These are phyloP conservation scores for Talaromyces thailandensis DNA, from an alignment of 495 filamentous ascomycete genomes.

Conservation along the genomic window DNA sequence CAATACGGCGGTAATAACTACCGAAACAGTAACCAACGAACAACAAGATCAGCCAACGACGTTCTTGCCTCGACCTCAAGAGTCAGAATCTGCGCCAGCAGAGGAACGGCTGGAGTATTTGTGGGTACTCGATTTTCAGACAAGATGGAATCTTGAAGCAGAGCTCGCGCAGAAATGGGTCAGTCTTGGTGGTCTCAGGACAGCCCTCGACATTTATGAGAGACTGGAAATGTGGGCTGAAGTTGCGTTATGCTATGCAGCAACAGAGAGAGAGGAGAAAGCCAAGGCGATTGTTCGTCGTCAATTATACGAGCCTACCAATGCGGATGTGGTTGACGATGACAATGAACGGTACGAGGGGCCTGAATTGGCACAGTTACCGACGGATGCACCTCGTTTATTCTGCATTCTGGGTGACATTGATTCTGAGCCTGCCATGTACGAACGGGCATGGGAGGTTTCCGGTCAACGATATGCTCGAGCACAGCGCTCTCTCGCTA, in stretches of 20 bases:
- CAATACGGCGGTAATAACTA: slow-evolving; percentile 18
- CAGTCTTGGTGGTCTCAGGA: slow-evolving; percentile 72
- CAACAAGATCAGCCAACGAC: slow-evolving; percentile 40
- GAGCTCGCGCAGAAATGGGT: slow-evolving; percentile 91
- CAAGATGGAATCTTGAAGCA: slow-evolving; percentile 86
- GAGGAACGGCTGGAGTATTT: slow-evolving; percentile 72
- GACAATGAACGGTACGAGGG: slow-evolving; percentile 52
- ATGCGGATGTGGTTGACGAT: slow-evolving; percentile 22
- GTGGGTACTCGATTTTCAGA: slow-evolving; percentile 71
- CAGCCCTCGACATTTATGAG: slow-evolving; percentile 94
- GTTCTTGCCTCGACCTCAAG: slow-evolving; percentile 74
- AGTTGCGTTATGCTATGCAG: slow-evolving; percentile 80
- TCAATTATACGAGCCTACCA: slow-evolving; percentile 62
- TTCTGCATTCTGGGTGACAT: slow-evolving; percentile 95
- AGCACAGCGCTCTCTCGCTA: slow-evolving; percentile 79
- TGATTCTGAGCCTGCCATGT: slow-evolving; percentile 60
- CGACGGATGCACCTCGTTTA: slow-evolving; percentile 74
- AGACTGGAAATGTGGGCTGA: slow-evolving; percentile 93
- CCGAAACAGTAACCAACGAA: slow-evolving; percentile 5
- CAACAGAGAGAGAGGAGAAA: slow-evolving; percentile 75
- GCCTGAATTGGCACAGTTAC: slow-evolving; percentile 56
- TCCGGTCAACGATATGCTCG: slow-evolving; percentile 73
- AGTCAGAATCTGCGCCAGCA: slow-evolving; percentile 67
- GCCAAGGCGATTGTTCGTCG: slow-evolving; percentile 64
- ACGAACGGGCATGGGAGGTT: slow-evolving; percentile 82